Evolutionary conservation across 2,329 filamentous ascomycete species (phyloP).

Genomic region (Periconia sp.): DNA sequence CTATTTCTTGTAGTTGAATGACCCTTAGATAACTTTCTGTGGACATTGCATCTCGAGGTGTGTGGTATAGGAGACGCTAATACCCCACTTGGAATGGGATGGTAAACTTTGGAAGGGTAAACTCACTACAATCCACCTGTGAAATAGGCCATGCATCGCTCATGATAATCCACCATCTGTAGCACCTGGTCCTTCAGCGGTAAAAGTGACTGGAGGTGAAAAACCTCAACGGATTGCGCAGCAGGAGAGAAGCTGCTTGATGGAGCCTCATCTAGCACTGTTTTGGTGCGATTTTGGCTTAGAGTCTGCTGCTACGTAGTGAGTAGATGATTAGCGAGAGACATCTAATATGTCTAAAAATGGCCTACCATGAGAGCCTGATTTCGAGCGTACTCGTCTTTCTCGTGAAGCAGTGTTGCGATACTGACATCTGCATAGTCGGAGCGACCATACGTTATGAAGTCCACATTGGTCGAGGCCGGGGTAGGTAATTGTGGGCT

Average conservation of each 20-base stretch:
- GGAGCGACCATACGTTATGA: conserved; percentile 28
- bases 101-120: too few relatives aligned
- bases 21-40: too few relatives aligned
- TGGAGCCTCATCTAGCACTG: conserved; percentile 10
- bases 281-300: conserved; percentile 19
- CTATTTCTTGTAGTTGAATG: too few relatives aligned
- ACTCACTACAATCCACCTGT: conserved; percentile 43
- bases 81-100: too few relatives aligned
- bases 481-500: conserved; percentile 4
- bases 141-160: conserved; percentile 47
- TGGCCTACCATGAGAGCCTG: conserved; percentile 22
- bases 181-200: conserved; percentile 32
- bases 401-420: conserved; percentile 27
- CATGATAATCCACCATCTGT: conserved; percentile 47
- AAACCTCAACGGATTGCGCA: conserved; percentile 30
- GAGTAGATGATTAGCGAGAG: too few relatives aligned
- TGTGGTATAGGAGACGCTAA: neutral
- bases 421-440: conserved; percentile 33
- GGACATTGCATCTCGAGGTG: too few relatives aligned
- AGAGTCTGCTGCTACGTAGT: conserved; percentile 19
- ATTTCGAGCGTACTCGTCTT: conserved; percentile 23
- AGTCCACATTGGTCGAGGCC: conserved; percentile 18
- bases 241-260: conserved; percentile 26
- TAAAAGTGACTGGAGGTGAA: conserved; percentile 47
- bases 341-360: too few relatives aligned